Conservation (phyloP, 2,329 filamentous ascomycete genomes). For the Fusarium drepaniforme region DNA sequence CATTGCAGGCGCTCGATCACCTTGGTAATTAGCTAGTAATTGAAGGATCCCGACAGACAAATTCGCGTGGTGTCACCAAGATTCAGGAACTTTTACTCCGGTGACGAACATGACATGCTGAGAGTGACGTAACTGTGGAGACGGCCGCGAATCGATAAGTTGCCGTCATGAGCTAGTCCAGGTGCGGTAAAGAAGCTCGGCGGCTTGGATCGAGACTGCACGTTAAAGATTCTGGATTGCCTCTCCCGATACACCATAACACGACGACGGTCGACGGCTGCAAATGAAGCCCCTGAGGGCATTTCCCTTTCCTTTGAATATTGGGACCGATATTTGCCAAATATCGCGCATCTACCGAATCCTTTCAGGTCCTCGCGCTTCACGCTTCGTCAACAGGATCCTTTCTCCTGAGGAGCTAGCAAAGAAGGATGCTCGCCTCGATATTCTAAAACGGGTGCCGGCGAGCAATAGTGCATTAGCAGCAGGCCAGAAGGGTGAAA, state of each 20-base stretch:
- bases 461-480: not conserved
- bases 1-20: constrained; percentile 10
- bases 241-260: not conserved
- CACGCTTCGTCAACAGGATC: constrained; percentile 62
- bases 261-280: not conserved
- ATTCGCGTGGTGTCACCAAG: not conserved
- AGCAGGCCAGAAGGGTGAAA: not conserved
- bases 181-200: not conserved
- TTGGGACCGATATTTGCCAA: constrained; percentile 85
- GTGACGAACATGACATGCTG: constrained; percentile 4
- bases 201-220: not conserved
- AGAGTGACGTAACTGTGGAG: constrained; percentile 25
- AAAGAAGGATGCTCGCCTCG: constrained; percentile 39
- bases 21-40: constrained; percentile 27
- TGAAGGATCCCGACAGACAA: constrained; percentile 5
- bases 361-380: constrained; percentile 58
- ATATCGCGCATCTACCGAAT: constrained; percentile 74
- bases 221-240: constrained; percentile 14
- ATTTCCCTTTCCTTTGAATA: constrained; percentile 74
- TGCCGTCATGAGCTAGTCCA: constrained; percentile 36
- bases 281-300: constrained; percentile 50
- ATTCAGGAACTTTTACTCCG: constrained; percentile 14
- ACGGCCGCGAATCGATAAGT: constrained; percentile 42
- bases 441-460: constrained; percentile 15
- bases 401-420: constrained; percentile 54